Conservation (phyloP, 176 grass and related monocot species). For the Poa annua region DNA sequence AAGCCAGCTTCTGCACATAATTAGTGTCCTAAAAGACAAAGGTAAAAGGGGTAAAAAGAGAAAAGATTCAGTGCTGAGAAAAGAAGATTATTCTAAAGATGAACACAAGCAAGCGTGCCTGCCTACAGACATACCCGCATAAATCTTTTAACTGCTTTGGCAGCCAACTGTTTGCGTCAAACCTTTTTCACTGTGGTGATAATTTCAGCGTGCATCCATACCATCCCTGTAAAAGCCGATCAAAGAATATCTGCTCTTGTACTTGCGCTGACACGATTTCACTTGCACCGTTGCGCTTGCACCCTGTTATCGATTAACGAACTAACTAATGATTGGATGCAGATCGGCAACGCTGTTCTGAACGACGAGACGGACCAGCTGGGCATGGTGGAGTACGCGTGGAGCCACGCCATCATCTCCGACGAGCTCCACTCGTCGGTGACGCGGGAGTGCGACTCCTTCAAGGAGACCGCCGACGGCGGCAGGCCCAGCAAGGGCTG, state of each 20-base stretch:
- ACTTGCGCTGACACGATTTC: background rate
- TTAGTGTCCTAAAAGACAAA: constrained; percentile 53
- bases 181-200: constrained; percentile 25
- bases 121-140: constrained; percentile 27
- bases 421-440: constrained; percentile 81
- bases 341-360: constrained; percentile 96
- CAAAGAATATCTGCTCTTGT: background rate
- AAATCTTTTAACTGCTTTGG: constrained; percentile 17
- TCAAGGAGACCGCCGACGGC: constrained; percentile 76
- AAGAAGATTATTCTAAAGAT: constrained; percentile 47
- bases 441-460: constrained; percentile 85
- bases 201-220: background rate
- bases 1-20: constrained; percentile 38
- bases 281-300: background rate
- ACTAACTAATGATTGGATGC: background rate
- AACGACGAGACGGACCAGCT: constrained; percentile 92
- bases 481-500: constrained; percentile 68
- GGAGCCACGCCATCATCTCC: constrained; percentile 98
- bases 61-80: constrained; percentile 26
- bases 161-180: background rate
- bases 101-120: constrained; percentile 5
- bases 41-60: constrained; percentile 1
- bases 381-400: constrained; percentile 97
- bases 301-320: no score
- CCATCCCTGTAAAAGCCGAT: background rate